Evolutionary conservation across 352 stramenopile genomes (phyloP).

Genomic region (Saprolegnia diclina): DNA sequence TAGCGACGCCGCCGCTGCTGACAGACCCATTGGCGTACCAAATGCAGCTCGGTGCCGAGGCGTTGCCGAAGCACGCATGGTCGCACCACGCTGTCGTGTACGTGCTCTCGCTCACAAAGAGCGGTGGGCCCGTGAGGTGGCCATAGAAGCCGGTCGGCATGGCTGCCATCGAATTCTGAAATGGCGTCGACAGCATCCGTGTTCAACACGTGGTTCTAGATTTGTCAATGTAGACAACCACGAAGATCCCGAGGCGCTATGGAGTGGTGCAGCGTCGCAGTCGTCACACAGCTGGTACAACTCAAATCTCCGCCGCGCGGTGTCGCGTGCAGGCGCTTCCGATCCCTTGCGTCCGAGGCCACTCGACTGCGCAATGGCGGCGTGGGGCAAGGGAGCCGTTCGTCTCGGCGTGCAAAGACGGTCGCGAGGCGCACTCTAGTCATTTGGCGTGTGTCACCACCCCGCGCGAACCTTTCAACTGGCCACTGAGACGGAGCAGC

Average conservation of each 20-base stretch:
- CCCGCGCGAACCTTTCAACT: too few relatives aligned
- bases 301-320: not conserved
- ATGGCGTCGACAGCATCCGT: not conserved
- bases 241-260: not conserved
- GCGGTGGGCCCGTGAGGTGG: not conserved
- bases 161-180: not conserved
- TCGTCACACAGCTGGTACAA: constrained; percentile 4
- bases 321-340: too few relatives aligned
- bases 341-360: too few relatives aligned
- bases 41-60: constrained; percentile 3
- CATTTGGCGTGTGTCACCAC: too few relatives aligned
- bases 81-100: constrained; percentile 2
- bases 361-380: too few relatives aligned
- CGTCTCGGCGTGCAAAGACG: too few relatives aligned
- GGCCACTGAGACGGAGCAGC: too few relatives aligned
- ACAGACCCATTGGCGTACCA: not conserved
- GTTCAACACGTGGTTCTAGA: too few relatives aligned
- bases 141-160: not conserved
- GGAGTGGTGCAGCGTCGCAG: not conserved
- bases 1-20: not conserved
- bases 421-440: too few relatives aligned
- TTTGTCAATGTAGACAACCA: not conserved
- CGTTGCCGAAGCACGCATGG: not conserved
- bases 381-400: too few relatives aligned
- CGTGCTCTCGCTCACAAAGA: not conserved